Conservation (phyloP, 2,329 filamentous ascomycete genomes). For the Pyrenophora seminiperda region DNA sequence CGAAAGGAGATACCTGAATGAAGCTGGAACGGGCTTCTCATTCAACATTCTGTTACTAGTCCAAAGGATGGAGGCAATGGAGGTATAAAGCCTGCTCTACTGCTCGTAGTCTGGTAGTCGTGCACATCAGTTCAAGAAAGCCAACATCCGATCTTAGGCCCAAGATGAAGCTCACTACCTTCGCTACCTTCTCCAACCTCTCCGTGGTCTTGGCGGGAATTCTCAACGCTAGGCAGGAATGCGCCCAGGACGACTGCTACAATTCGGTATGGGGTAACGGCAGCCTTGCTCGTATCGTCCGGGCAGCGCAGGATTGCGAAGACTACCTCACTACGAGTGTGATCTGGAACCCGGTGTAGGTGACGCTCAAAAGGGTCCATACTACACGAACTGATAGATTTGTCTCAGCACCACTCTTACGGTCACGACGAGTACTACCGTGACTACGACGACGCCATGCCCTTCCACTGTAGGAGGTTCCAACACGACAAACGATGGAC, state of each 20-base stretch:
- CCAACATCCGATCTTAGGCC: conserved; percentile 7
- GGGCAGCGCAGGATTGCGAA: conserved; percentile 27
- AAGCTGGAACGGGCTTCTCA: background rate
- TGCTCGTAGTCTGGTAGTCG: background rate
- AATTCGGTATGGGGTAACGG: conserved; percentile 30
- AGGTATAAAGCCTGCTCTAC: conserved; percentile 8
- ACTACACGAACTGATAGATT: background rate
- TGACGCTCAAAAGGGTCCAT: background rate
- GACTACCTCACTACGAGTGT: conserved; percentile 35
- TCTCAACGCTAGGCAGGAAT: conserved; percentile 27
- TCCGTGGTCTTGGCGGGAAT: conserved; percentile 20
- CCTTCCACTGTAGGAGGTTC: conserved; percentile 4
- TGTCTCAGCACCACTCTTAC: conserved; percentile 17
- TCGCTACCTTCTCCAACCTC: conserved; percentile 14
- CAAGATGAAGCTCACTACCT: conserved; percentile 33
- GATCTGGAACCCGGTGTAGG: conserved; percentile 33
- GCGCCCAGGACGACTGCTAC: conserved; percentile 32
- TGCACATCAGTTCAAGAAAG: conserved; percentile 1
- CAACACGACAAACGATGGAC: conserved; percentile 1
- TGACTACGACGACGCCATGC: conserved; percentile 18
- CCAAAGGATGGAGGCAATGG: background rate
- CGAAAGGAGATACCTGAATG: background rate
- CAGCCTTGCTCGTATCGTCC: conserved; percentile 19
- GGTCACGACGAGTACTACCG: conserved; percentile 9
- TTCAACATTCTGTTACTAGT: background rate